phyloP scores from a whole-genome alignment of 2,329 filamentous ascomycete species.

The Purpureocillium lavendulum region DNA sequence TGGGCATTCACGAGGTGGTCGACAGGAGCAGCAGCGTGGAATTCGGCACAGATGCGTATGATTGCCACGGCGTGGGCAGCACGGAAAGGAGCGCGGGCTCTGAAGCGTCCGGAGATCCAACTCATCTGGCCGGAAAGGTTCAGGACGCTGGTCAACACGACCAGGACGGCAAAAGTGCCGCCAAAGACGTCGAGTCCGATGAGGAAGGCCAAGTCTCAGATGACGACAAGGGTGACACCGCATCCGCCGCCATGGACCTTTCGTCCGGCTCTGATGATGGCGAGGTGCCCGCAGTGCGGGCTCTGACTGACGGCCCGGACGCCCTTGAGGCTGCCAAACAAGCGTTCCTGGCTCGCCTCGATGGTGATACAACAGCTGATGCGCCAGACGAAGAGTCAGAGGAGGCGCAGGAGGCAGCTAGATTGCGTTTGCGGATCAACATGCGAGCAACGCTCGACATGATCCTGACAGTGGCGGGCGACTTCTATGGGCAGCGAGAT shows the following conservation, averaged over 20 bases:
- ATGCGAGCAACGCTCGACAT: slow-evolving; percentile 76
- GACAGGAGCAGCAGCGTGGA: slow-evolving; percentile 30
- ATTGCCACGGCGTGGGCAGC: slow-evolving; percentile 4
- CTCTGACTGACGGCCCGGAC: slow-evolving; percentile 18
- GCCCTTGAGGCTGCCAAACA: slow-evolving; percentile 40
- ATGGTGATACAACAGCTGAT: slow-evolving; percentile 10
- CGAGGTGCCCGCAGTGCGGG: slow-evolving; percentile 23
- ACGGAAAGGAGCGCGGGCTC: slow-evolving; percentile 1
- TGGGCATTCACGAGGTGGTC: slow-evolving; percentile 36
- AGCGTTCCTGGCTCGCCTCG: slow-evolving; percentile 37
- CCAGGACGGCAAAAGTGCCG: not conserved
- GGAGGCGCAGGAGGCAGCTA: slow-evolving; percentile 16
- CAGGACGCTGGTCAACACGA: not conserved
- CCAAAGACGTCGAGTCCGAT: slow-evolving; percentile 4
- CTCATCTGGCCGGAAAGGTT: too few species aligned
- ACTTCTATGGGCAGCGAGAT: slow-evolving; percentile 85
- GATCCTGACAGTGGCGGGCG: slow-evolving; percentile 80
- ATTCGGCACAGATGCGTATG: slow-evolving; percentile 18
- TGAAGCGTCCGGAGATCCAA: not conserved
- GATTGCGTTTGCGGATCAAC: slow-evolving; percentile 34
- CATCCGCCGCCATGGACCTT: slow-evolving; percentile 36
- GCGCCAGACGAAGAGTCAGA: slow-evolving; percentile 18
- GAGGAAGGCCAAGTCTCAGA: slow-evolving; percentile 18
- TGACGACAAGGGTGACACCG: slow-evolving; percentile 13
- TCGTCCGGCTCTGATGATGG: slow-evolving; percentile 22